These are phyloP conservation scores for Castanea crenata DNA, from an alignment of 306 rosid genomes.

Conservation along the genomic window DNA sequence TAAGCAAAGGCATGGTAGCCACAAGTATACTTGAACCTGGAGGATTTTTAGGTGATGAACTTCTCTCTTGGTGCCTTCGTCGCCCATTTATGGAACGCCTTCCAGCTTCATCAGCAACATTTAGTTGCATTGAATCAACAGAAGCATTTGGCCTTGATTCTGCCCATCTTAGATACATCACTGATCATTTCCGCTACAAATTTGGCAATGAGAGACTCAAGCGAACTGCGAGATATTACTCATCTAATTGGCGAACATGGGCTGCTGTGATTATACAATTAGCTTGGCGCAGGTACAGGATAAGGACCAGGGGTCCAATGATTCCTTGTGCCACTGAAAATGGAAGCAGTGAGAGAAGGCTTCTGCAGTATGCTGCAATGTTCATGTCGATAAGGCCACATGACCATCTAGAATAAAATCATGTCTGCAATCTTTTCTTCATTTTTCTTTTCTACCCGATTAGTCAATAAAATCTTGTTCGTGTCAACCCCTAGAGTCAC, in stretches of 20 bases:
- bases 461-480: slow-evolving; percentile 17
- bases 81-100: slow-evolving; percentile 82
- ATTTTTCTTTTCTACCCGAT: neutral
- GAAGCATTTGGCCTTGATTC: slow-evolving; percentile 85
- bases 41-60: slow-evolving; percentile 88
- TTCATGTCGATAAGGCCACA: slow-evolving; percentile 97
- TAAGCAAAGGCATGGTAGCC: slow-evolving; percentile 92
- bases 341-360: slow-evolving; percentile 59
- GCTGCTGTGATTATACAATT: slow-evolving; percentile 91
- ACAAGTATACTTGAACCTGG: slow-evolving; percentile 81
- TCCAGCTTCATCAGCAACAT: slow-evolving; percentile 90
- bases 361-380: slow-evolving; percentile 92
- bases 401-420: slow-evolving; percentile 75
- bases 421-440: neutral
- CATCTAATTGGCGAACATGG: slow-evolving; percentile 99
- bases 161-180: slow-evolving; percentile 65
- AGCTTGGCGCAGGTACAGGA: slow-evolving; percentile 79
- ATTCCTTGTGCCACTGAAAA: slow-evolving; percentile 44
- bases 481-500: neutral
- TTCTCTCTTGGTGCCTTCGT: slow-evolving; percentile 90
- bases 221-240: slow-evolving; percentile 90
- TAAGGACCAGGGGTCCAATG: slow-evolving; percentile 84
- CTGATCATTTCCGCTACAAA: slow-evolving; percentile 92
- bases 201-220: slow-evolving; percentile 89
- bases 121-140: slow-evolving; percentile 63